phyloP scores from a whole-genome alignment of 805 yeast genomes.

The Monosporozyma siamensis region DNA sequence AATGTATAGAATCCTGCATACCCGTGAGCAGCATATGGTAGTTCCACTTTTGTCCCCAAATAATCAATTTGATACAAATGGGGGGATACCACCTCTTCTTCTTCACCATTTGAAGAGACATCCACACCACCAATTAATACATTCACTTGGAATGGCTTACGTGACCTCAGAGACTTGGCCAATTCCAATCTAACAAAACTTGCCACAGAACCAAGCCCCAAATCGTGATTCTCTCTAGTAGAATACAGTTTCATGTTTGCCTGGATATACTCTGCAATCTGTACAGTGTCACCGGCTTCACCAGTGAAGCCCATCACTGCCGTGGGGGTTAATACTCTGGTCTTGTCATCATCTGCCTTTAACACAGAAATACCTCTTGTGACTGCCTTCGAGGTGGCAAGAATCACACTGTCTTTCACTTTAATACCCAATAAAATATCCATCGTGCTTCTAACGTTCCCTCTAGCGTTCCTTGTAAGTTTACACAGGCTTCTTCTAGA shows the following conservation, averaged over 20 bases:
- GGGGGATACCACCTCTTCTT: conserved; percentile 44
- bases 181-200: conserved; percentile 80
- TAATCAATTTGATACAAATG: conserved; percentile 84
- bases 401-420: conserved; percentile 67
- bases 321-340: conserved; percentile 62
- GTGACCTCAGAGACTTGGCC: conserved; percentile 81
- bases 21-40: conserved; percentile 97
- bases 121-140: conserved; percentile 84
- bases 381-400: conserved; percentile 92
- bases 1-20: conserved; percentile 94
- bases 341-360: conserved; percentile 73
- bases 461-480: no score
- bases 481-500: no score
- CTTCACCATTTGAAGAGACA: conserved; percentile 3
- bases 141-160: conserved; percentile 92
- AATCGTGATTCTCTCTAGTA: conserved; percentile 74
- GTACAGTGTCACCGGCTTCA: conserved; percentile 92
- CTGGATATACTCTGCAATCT: conserved; percentile 88
- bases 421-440: conserved; percentile 84
- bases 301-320: conserved; percentile 85
- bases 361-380: conserved; percentile 83
- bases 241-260: conserved; percentile 85
- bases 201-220: conserved; percentile 79
- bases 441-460: conserved; percentile 45
- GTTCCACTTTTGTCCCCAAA: conserved; percentile 79